Percentiles rank a stretch among this genome's conserved stretches.
These are phyloP conservation scores for Podospora fimiseda DNA, from an alignment of 495 filamentous ascomycete species.

Conservation along the genomic window DNA sequence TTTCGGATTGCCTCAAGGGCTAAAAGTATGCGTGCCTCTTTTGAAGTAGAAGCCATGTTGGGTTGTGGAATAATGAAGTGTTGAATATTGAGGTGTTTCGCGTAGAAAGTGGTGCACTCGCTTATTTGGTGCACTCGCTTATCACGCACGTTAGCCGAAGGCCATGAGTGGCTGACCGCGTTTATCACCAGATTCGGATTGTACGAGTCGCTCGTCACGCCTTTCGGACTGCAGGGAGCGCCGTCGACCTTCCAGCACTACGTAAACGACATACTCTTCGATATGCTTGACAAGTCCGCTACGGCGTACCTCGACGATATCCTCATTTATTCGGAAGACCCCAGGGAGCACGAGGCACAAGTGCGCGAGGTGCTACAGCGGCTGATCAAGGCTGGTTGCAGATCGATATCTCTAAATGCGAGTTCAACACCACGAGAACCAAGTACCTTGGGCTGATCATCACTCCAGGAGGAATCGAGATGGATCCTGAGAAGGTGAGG, in stretches of 20 bases:
- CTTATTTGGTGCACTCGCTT: no score
- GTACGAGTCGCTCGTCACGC: constrained; percentile 30
- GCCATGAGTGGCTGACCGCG: constrained; percentile 24
- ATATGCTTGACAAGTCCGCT: constrained; percentile 21
- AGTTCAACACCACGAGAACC: neutral
- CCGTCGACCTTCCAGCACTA: constrained; percentile 23
- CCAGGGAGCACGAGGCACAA: neutral
- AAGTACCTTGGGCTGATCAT: neutral
- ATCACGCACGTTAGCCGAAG: no score
- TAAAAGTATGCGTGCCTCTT: no score
- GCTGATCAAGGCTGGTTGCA: neutral
- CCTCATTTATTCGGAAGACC: constrained; percentile 2
- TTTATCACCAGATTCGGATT: constrained; percentile 24
- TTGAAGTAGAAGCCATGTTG: no score
- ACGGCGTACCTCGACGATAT: constrained; percentile 5
- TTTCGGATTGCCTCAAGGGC: no score
- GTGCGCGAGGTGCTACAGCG: neutral
- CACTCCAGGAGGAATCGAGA: neutral
- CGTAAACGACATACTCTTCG: constrained; percentile 26
- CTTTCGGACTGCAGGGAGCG: constrained; percentile 26
- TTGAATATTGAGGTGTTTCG: no score
- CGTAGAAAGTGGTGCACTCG: no score
- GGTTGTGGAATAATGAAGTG: no score
- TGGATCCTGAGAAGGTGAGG: neutral
- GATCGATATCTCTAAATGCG: neutral